Evolutionary conservation across 1,139 yeast genomes (phyloP).

Genomic region (Taphrina wiesneri): DNA sequence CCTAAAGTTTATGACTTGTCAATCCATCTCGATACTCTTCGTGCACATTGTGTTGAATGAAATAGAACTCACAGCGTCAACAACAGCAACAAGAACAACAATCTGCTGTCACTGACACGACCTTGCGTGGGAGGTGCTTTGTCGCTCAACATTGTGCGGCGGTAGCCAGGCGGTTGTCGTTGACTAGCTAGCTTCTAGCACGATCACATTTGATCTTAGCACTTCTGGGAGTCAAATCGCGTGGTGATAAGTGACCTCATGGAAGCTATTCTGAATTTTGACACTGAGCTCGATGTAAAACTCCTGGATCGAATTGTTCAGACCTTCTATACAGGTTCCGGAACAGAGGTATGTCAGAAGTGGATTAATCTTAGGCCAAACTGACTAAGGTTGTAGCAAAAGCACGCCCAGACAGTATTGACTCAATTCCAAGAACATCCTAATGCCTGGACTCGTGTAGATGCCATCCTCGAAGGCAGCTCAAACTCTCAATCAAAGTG

Average conservation of each 20-base stretch:
- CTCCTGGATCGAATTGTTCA: conserved; percentile 82
- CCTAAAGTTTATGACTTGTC: too few relatives aligned
- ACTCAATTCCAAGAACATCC: conserved; percentile 92
- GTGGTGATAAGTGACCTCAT: conserved; percentile 46
- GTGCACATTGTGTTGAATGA: too few relatives aligned
- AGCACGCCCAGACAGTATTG: conserved; percentile 76
- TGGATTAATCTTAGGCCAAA: background rate
- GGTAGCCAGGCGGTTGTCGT: background rate
- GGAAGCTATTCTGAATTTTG: conserved; percentile 88
- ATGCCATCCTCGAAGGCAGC: conserved; percentile 78
- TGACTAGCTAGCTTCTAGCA: too few relatives aligned
- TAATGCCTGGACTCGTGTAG: conserved; percentile 94
- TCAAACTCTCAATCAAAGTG: conserved; percentile 83
- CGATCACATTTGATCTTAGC: background rate
- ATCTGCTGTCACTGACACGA: too few relatives aligned
- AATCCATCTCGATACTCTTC: too few relatives aligned
- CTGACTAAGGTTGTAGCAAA: conserved; percentile 50
- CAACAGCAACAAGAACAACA: too few relatives aligned
- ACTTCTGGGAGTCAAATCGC: background rate
- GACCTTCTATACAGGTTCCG: conserved; percentile 80
- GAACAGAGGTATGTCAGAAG: conserved; percentile 43
- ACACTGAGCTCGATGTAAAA: conserved; percentile 70
- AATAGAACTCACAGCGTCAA: too few relatives aligned
- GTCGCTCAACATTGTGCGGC: background rate
- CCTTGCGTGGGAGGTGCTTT: background rate